These are phyloP conservation scores for Kondoa subrosea DNA, from an alignment of 768 basidiomycete genomes.

Conservation along the genomic window DNA sequence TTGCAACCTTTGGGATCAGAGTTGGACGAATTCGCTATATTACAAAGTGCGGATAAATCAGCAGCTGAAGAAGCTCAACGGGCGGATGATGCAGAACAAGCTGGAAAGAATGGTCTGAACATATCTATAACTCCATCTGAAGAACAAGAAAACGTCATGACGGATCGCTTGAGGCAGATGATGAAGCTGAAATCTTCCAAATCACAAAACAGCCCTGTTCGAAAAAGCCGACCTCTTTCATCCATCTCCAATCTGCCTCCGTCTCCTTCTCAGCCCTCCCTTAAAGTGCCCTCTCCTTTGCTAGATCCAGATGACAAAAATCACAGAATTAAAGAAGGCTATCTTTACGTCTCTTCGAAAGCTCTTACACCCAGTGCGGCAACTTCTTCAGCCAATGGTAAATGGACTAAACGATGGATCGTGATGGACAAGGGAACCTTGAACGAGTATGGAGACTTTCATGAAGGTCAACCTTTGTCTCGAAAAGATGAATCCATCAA, in stretches of 20 bases:
- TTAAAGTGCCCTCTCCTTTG: neutral
- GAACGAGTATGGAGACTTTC: neutral
- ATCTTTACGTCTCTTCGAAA: neutral
- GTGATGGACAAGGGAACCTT: neutral
- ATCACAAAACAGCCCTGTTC: neutral
- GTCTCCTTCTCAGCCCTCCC: neutral
- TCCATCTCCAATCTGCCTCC: neutral
- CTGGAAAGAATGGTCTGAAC: neutral
- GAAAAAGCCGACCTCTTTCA: neutral
- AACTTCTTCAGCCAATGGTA: neutral
- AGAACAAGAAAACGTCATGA: neutral
- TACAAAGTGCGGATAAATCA: neutral
- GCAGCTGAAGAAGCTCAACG: neutral
- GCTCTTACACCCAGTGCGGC: neutral
- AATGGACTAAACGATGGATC: neutral
- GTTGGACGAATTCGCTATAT: neutral
- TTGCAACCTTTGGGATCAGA: neutral
- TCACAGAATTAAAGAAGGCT: neutral
- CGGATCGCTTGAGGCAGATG: neutral
- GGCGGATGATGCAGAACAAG: neutral
- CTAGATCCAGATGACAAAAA: neutral
- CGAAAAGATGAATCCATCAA: slow-evolving; percentile 7
- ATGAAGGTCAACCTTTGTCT: neutral
- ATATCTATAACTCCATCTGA: neutral
- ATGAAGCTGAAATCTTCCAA: neutral